A percentile compares a stretch with the other conserved stretches of the same genome.
phyloP scores from a whole-genome alignment of 306 rosid genomes.

The Sechiopsis laciniata region DNA sequence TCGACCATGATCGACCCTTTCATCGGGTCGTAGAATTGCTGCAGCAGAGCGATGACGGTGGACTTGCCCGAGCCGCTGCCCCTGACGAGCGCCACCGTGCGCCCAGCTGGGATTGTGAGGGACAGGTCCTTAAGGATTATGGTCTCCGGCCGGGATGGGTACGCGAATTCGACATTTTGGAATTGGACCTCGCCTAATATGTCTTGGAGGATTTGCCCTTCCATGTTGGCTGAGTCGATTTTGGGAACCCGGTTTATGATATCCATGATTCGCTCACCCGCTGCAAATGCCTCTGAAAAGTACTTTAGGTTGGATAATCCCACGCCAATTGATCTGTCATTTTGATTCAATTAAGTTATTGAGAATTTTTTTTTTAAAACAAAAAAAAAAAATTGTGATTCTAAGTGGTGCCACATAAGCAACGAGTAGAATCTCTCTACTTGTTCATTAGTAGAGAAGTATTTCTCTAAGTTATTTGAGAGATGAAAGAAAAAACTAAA shows the following conservation, averaged over 20 bases:
- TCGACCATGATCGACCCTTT: conserved; percentile 61
- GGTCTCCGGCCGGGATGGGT: conserved; percentile 83
- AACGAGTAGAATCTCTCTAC: too few relatives aligned
- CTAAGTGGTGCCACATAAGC: too few relatives aligned
- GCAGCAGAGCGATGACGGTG: conserved; percentile 64
- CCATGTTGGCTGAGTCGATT: conserved; percentile 72
- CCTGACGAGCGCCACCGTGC: conserved; percentile 72
- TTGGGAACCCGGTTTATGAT: conserved; percentile 68
- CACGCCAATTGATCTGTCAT: conserved; percentile 61
- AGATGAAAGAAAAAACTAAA: too few relatives aligned
- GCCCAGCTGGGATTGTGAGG: conserved; percentile 62
- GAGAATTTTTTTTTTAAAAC: too few relatives aligned
- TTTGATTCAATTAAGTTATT: not conserved
- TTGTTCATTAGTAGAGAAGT: too few relatives aligned
- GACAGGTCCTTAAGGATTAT: conserved; percentile 47
- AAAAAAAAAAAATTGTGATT: too few relatives aligned
- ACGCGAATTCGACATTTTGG: conserved; percentile 45
- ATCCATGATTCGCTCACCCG: conserved; percentile 68
- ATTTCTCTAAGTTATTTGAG: too few relatives aligned
- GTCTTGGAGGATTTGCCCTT: conserved; percentile 43
- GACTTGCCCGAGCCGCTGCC: conserved; percentile 92
- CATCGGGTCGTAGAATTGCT: conserved; percentile 77
- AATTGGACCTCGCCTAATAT: conserved; percentile 67
- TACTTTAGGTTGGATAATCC: conserved; percentile 73
- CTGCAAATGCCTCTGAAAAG: conserved; percentile 66